Evolutionary conservation across 2,329 filamentous ascomycete species (phyloP), one percentile per base, ranked within the genome.

Genomic region (Aspergillus pseudotamarii): DNA sequence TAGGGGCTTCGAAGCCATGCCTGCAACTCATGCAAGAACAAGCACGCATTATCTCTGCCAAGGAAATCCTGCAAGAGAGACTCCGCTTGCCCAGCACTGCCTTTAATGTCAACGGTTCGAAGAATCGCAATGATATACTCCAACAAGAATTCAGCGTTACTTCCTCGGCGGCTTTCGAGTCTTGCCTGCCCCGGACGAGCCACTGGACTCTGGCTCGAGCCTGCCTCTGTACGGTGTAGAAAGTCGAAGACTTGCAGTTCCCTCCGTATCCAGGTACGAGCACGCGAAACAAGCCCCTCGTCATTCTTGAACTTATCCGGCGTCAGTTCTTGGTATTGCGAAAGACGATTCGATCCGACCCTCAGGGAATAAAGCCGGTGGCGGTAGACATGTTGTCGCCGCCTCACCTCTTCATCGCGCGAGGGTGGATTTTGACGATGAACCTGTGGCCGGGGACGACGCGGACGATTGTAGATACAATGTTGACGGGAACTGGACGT

Each of bases 101-200:
- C 91, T 77, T 93, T 93, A 5, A 94, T 84, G 72, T 97, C 93
- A 19, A 95, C 87, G 0, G 88, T 92, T 75, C 92, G 94, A 63
- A 97, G 79, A 26, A 97, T 91, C 11, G 91, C 90, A 46, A 97
- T 79, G 59, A 96, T 87, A 75, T 96, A 97, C 72, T 96, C 92
- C 11, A 97, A 84, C 12, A 97, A 77, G 66, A 94, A 96, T 72
- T 96, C 93, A 9, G 90, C 87, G 71, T 94, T 94, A 68, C 86
- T 89, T 6, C 85, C 85, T 46, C 86, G 79, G 43, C 85, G 80
- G 56, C 73, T 75, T 62, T 73, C 72, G 36, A 79, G 68, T 57
- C 76, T 69, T 59, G 75, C 74, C 12, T 67, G 68, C 1, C 76
- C 76, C 9, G 75, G 63, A 41, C 73, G 69, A 60, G 71, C 57